A percentile compares a stretch with the other conserved stretches of the same genome.
phyloP scores from a whole-genome alignment of 805 yeast genomes.

The Ogataea populi-albae region DNA sequence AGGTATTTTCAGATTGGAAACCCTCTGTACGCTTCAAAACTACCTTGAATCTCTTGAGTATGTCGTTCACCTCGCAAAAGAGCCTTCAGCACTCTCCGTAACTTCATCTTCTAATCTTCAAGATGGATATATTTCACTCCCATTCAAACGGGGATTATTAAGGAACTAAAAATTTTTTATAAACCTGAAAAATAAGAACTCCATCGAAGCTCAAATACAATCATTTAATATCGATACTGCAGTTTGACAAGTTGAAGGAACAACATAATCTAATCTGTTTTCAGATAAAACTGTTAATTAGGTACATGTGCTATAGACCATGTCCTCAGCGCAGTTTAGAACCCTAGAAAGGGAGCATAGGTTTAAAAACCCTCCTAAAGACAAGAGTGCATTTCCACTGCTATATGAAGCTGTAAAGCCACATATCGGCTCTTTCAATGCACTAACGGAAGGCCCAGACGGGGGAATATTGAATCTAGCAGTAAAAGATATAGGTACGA shows the following conservation, averaged over 20 bases:
- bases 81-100: too few species aligned
- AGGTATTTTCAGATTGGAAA: too few species aligned
- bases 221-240: too few species aligned
- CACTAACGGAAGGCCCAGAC: slow-evolving; percentile 81
- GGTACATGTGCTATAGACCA: too few species aligned
- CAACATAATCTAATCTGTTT: neutral
- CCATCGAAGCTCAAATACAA: too few species aligned
- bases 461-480: slow-evolving; percentile 85
- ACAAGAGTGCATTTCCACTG: slow-evolving; percentile 75
- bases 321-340: slow-evolving; percentile 53
- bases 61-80: too few species aligned
- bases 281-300: neutral
- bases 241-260: neutral
- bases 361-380: slow-evolving; percentile 87
- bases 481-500: slow-evolving; percentile 83
- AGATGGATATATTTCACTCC: too few species aligned
- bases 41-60: too few species aligned
- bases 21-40: too few species aligned
- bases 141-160: too few species aligned
- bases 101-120: too few species aligned
- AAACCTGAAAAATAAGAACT: slow-evolving; percentile 8
- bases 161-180: too few species aligned
- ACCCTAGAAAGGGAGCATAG: slow-evolving; percentile 87
- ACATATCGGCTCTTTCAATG: slow-evolving; percentile 94
- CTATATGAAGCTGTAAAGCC: slow-evolving; percentile 89